Evolutionary conservation across 495 filamentous ascomycete genomes (phyloP).

Genomic region (Coniosporium apollinis): DNA sequence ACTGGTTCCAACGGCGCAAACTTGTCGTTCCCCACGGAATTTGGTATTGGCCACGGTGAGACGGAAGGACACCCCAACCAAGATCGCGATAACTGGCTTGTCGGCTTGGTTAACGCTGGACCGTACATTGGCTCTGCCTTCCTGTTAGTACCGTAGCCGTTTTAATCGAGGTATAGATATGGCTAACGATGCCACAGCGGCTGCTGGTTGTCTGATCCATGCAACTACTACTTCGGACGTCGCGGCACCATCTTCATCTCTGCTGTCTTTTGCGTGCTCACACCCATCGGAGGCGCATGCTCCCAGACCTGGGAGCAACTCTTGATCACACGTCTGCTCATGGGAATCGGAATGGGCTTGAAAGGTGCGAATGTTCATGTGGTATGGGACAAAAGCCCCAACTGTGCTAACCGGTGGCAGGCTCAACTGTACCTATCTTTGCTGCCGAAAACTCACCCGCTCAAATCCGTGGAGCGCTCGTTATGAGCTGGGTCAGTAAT

Average conservation of each 20-base stretch:
- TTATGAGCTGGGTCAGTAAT: constrained; percentile 47
- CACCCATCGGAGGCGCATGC: constrained; percentile 33
- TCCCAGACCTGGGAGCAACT: constrained; percentile 43
- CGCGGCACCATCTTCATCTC: constrained; percentile 45
- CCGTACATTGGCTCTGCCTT: constrained; percentile 28
- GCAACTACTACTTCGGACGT: constrained; percentile 38
- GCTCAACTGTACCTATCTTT: constrained; percentile 56
- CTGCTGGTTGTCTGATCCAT: constrained; percentile 45
- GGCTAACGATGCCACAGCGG: constrained; percentile 21
- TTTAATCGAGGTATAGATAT: constrained; percentile 9
- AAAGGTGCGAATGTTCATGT: constrained; percentile 11
- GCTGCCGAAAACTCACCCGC: constrained; percentile 65
- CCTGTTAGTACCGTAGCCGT: constrained; percentile 12
- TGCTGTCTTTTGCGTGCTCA: constrained; percentile 36
- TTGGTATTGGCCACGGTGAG: constrained; percentile 12
- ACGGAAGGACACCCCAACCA: constrained; percentile 12
- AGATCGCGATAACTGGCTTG: constrained; percentile 37
- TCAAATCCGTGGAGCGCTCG: constrained; percentile 56
- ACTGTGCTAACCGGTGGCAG: too few relatives aligned
- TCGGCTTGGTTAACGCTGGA: constrained; percentile 44
- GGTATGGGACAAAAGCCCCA: constrained; percentile 51
- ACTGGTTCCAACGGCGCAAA: constrained; percentile 26
- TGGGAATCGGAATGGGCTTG: constrained; percentile 25
- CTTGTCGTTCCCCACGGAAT: constrained; percentile 13
- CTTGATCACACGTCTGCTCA: constrained; percentile 37